These are phyloP conservation scores for Arachnopeziza araneosa DNA, from an alignment of 2,329 filamentous ascomycete species.

Conservation along the genomic window DNA sequence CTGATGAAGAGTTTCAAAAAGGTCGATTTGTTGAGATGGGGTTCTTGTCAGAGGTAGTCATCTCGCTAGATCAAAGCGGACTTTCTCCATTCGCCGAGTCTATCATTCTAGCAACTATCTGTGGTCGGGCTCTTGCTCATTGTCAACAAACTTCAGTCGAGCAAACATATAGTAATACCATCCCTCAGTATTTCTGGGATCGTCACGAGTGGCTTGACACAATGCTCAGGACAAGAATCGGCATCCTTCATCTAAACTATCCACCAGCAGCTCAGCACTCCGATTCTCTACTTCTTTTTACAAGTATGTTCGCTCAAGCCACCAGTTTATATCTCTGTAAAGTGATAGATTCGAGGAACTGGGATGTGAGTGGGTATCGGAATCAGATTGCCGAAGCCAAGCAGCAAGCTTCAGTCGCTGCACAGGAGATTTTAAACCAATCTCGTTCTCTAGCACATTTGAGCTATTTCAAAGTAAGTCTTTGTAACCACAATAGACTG, in stretches of 20 bases:
- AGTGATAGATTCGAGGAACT: neutral
- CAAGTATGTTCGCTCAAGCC: neutral
- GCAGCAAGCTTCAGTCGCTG: neutral
- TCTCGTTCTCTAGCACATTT: neutral
- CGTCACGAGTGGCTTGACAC: conserved; percentile 1
- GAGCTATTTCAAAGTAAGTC: conserved; percentile 3
- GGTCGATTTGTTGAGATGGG: neutral
- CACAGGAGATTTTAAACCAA: conserved; percentile 1
- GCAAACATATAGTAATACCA: neutral
- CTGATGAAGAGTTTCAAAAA: neutral
- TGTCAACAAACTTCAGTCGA: neutral
- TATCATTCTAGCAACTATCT: neutral
- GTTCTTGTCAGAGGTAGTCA: neutral
- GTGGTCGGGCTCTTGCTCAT: neutral
- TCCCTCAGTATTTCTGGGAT: conserved; percentile 1
- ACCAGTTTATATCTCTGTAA: neutral
- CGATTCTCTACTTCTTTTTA: conserved; percentile 1
- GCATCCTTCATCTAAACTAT: neutral
- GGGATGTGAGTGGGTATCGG: neutral
- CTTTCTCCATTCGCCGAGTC: conserved; percentile 1
- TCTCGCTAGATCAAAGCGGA: neutral
- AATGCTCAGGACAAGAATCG: conserved; percentile 1
- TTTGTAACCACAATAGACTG: neutral
- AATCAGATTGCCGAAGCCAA: neutral
- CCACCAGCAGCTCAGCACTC: neutral